A percentile compares a stretch with the other conserved stretches of the same genome.
Conservation (phyloP, 2,329 filamentous ascomycete species). For the Moelleriella libera region DNA sequence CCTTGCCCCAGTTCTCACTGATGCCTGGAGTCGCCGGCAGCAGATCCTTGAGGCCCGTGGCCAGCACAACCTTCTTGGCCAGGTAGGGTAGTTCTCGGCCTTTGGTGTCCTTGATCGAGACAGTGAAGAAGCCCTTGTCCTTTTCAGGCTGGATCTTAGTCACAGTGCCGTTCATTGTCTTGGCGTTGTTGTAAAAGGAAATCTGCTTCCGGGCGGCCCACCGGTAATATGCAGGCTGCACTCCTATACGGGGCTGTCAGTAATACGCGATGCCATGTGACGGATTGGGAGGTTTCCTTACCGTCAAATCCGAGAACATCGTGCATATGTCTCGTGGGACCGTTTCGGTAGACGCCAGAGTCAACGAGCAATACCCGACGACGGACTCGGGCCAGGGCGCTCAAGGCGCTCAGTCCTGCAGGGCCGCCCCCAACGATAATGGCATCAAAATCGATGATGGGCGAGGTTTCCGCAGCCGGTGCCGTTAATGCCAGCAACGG, state of each 20-base stretch:
- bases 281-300: constrained; percentile 11
- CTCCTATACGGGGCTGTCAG: constrained; percentile 20
- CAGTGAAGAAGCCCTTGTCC: constrained; percentile 30
- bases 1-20: constrained; percentile 39
- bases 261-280: too few relatives aligned
- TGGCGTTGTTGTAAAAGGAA: constrained; percentile 31
- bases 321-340: constrained; percentile 41
- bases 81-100: constrained; percentile 19
- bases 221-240: constrained; percentile 39
- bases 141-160: constrained; percentile 22
- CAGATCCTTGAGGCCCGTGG: constrained; percentile 40
- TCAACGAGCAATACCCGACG: constrained; percentile 42
- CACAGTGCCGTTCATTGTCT: constrained; percentile 38
- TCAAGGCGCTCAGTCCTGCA: constrained; percentile 37
- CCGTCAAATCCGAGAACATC: constrained; percentile 47
- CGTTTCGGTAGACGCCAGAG: constrained; percentile 43
- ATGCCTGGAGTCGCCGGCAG: constrained; percentile 41
- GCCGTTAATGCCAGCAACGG: constrained; percentile 7
- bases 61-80: constrained; percentile 41
- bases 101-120: constrained; percentile 13
- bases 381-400: constrained; percentile 43
- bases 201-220: constrained; percentile 38
- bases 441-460: constrained; percentile 30
- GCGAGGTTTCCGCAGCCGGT: constrained; percentile 2
- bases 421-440: constrained; percentile 45